Base-by-base conservation (phyloP, 108 stramenopile species). In the Epithemia pelagica region DNA sequence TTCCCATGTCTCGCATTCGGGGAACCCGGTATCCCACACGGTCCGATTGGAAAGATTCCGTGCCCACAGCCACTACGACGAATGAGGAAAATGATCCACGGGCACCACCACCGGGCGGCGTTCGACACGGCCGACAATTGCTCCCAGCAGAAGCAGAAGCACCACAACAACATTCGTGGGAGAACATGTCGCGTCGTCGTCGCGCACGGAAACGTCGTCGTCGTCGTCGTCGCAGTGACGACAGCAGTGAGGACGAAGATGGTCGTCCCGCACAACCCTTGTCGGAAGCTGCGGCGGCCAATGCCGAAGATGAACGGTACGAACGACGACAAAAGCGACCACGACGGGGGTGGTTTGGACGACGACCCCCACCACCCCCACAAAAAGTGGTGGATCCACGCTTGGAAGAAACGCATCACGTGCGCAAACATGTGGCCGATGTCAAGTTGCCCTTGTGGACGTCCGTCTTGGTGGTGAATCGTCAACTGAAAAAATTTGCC, bases 361-460 rank as follows among this genome's bases (percentile, higher is more conserved):
- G 5, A 10, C 10, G 37, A 5, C 5, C 5, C 37, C 10, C 5
- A 46, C 37, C 37, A 5, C 15, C 37, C 15, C 37, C 37, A 10
- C 15, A 10, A 15, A 46, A 46, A 46, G 15, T 10, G 10, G 56
- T 58, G 7, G 26, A 58, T 58, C 56, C 56, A 7, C 7, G 7
- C 21, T 26, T 58, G 56, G 26, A 19, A n/a, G 56, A 58, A 23
- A 23, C 15, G 5, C 56, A 58, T 8, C 7, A 21, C 5, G 20
- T 56, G 23, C 53, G 51, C 57, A 64, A 64, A 24, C 22, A 28
- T 2, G 21, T 55, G 3, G 2, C 21, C 1, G 7, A 68, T 54
- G 52, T 28, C 52, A 75, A 75, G 54, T 59, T 87, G 54, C 91
- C 91, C 26, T 68, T 92, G 3, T 92, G 88, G 88, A 86, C 87